Evolutionary conservation across 2,329 filamentous ascomycete species (phyloP), one percentile per base, ranked within the genome.

Genomic region (Paracorniculantispora psalliotae): DNA sequence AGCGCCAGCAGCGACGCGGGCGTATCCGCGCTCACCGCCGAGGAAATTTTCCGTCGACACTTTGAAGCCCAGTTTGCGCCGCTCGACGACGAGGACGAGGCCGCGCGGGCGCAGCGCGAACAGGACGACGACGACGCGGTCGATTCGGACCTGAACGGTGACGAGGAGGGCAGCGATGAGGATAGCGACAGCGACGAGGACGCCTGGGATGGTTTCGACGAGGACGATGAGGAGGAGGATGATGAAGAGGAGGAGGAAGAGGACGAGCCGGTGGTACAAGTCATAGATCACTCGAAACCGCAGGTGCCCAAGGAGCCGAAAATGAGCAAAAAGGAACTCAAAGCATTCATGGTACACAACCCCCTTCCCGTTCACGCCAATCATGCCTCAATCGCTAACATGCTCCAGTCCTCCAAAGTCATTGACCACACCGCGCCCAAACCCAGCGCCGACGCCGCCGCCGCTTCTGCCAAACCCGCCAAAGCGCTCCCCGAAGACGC

Each of bases 1-100:
- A 15, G 17, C n/a, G 10, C 39, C 25, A 8, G 35, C 66, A 25
- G 13, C 21, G 33, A 12, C 17, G 35, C 68, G 4, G 60, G 67
- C 2, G 57, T 71, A 25, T 73, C 70, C 1, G 71, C 75, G 43
- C 77, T 83, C 63, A 81, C 86, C 60, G 80, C 89, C 13, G 85
- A 90, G 65, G 90, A 88, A 59, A 82, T 92, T 60, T 90, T 99
- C 68, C 86, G 87, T 60, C 85, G 84, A 65, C 89, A 93, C 70
- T 97, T 97, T 69, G 94, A 97, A 74, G 84, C 90, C 28, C 87
- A 89, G 69, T 97, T 97, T 76, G 84, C 86, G 69, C 91, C 93
- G 9, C 72, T 96, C 41, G 79, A 79, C 43, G 71, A 73, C 3
- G 68, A 57, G 43, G 61, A 62, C 25, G 35, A 49, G 8, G 13